Conservation (phyloP, 1,284 basidiomycete species). For the Vanrija sp. region DNA sequence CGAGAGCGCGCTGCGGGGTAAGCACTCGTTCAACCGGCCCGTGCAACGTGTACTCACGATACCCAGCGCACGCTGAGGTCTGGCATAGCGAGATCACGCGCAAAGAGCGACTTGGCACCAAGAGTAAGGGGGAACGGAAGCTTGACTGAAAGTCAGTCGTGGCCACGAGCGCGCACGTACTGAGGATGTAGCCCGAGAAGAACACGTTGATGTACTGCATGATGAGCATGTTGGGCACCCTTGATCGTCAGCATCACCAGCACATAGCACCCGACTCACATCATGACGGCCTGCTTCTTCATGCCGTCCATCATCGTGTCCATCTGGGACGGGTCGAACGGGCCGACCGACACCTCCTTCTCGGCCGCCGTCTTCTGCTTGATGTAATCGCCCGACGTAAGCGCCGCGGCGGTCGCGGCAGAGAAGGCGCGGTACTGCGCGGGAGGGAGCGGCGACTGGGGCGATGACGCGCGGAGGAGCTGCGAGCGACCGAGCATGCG, state of each 20-base stretch:
- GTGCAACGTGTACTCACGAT: conserved; percentile 54
- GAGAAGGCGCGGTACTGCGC: conserved; percentile 71
- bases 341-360: conserved; percentile 56
- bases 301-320: conserved; percentile 98
- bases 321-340: conserved; percentile 86
- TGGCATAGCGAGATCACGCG: conserved; percentile 88
- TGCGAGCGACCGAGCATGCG: conserved; percentile 78
- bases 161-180: conserved; percentile 56
- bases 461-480: conserved; percentile 71
- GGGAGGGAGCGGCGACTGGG: conserved; percentile 75
- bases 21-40: too few species aligned
- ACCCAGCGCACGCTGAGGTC: conserved; percentile 99
- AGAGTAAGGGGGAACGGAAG: conserved; percentile 94
- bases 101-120: conserved; percentile 98
- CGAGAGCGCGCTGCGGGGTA: conserved; percentile 63
- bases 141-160: conserved; percentile 61
- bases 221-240: conserved; percentile 93
- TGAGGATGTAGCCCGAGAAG: conserved; percentile 96
- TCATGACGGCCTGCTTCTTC: conserved; percentile 97
- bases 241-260: conserved; percentile 37
- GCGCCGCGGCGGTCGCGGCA: conserved; percentile 64
- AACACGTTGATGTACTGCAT: conserved; percentile 99
- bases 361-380: conserved; percentile 61
- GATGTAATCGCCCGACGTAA: conserved; percentile 71
- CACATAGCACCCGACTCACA: conserved; percentile 26